Evolutionary conservation across 1,284 basidiomycete species (phyloP).

Genomic region (Anthracocystis walkeri): DNA sequence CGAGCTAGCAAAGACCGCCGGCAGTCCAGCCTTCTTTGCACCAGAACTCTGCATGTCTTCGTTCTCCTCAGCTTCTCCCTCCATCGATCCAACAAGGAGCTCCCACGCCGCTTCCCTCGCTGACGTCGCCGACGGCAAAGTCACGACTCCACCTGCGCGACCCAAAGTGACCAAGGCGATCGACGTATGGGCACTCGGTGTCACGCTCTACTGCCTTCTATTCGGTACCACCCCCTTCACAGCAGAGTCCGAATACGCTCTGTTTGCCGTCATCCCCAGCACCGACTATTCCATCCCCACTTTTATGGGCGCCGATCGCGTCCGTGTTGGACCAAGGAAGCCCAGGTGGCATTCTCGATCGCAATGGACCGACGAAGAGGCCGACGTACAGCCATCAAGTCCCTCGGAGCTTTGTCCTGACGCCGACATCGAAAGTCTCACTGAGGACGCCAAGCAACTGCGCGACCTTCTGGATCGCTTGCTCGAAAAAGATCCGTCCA

Average conservation of each 20-base stretch:
- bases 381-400: conserved; percentile 40
- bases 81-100: conserved; percentile 28
- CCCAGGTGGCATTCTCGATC: conserved; percentile 51
- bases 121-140: conserved; percentile 11
- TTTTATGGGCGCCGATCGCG: conserved; percentile 80
- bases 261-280: conserved; percentile 86
- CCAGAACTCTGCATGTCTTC: conserved; percentile 83
- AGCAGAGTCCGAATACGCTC: conserved; percentile 78
- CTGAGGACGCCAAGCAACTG: conserved; percentile 69
- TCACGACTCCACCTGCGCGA: conserved; percentile 3
- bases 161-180: conserved; percentile 84
- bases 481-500: conserved; percentile 83
- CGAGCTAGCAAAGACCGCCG: conserved; percentile 91
- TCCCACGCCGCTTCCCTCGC: conserved; percentile 5
- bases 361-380: conserved; percentile 59
- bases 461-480: conserved; percentile 81
- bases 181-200: conserved; percentile 99
- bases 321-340: conserved; percentile 68
- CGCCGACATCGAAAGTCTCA: conserved; percentile 23
- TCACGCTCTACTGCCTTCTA: conserved; percentile 93
- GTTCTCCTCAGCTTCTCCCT: conserved; percentile 49
- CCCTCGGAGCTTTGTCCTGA: conserved; percentile 43
- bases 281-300: conserved; percentile 80
- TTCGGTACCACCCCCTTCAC: conserved; percentile 85
- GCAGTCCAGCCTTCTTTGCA: conserved; percentile 96